Evolutionary conservation across 345 rosid species (phyloP).

Genomic region (Hibiscus mutabilis): DNA sequence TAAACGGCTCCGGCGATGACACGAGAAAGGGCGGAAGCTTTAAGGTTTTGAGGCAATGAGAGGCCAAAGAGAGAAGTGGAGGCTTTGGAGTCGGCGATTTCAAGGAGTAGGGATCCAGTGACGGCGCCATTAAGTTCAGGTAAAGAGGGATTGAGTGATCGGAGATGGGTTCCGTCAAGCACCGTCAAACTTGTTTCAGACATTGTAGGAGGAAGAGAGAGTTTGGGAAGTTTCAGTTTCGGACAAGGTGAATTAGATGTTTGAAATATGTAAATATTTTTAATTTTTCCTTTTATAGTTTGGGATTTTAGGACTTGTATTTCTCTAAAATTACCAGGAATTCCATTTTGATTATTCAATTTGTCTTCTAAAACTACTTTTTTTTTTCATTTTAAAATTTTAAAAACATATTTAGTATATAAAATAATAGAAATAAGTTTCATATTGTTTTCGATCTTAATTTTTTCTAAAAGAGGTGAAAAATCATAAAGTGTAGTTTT

Average conservation of each 20-base stretch:
- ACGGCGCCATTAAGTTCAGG: slow-evolving; percentile 26
- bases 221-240: background rate
- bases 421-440: too few relatives aligned
- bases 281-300: too few relatives aligned
- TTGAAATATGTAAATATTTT: background rate
- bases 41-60: slow-evolving; percentile 54
- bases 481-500: too few relatives aligned
- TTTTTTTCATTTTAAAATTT: too few relatives aligned
- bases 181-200: slow-evolving; percentile 51
- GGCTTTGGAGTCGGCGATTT: slow-evolving; percentile 49
- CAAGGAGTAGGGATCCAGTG: slow-evolving; percentile 61
- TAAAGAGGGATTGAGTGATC: slow-evolving; percentile 37
- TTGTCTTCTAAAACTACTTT: too few relatives aligned
- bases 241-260: background rate
- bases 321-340: background rate
- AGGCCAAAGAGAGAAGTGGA: slow-evolving; percentile 44
- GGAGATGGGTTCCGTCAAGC: slow-evolving; percentile 57
- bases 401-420: too few relatives aligned
- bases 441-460: too few relatives aligned
- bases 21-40: slow-evolving; percentile 43
- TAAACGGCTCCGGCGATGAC: slow-evolving; percentile 19
- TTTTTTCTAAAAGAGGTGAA: too few relatives aligned
- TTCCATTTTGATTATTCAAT: background rate
- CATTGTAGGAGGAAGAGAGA: slow-evolving; percentile 33
- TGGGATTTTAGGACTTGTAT: background rate